phyloP scores from a whole-genome alignment of 208 protist genomes.

The Angomonas deanei region DNA sequence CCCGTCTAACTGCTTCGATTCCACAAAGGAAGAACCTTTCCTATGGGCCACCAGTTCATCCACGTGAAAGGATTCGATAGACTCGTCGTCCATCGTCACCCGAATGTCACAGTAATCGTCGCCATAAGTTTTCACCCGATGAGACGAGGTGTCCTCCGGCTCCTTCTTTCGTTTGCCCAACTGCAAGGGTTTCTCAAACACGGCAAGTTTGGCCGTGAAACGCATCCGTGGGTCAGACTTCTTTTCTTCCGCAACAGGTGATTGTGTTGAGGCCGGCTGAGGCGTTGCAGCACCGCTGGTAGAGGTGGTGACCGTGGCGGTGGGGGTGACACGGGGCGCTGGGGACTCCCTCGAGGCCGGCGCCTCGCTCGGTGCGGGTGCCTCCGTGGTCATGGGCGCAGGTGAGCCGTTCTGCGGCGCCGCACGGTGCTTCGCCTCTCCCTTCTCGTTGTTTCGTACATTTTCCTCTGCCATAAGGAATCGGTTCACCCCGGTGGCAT shows the following conservation, averaged over 20 bases:
- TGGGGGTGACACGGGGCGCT: neutral
- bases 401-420: neutral
- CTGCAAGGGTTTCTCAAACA: constrained; percentile 39
- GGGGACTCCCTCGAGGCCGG: neutral
- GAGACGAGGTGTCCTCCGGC: constrained; percentile 16
- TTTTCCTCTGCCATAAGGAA: neutral
- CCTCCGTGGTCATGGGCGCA: neutral
- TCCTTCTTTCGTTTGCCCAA: constrained; percentile 14
- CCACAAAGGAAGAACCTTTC: constrained; percentile 16
- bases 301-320: neutral
- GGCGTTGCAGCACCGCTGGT: neutral
- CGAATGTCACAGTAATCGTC: constrained; percentile 11
- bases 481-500: neutral
- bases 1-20: constrained; percentile 27
- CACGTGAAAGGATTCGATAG: constrained; percentile 9
- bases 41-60: constrained; percentile 38
- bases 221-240: neutral
- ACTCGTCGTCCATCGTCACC: constrained; percentile 6
- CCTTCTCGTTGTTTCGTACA: no score
- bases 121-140: constrained; percentile 19
- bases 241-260: neutral
- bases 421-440: neutral
- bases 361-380: neutral
- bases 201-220: constrained; percentile 15
- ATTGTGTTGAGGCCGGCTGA: neutral